Conservation (phyloP, 768 basidiomycete species). For the Calvatia gigantea region DNA sequence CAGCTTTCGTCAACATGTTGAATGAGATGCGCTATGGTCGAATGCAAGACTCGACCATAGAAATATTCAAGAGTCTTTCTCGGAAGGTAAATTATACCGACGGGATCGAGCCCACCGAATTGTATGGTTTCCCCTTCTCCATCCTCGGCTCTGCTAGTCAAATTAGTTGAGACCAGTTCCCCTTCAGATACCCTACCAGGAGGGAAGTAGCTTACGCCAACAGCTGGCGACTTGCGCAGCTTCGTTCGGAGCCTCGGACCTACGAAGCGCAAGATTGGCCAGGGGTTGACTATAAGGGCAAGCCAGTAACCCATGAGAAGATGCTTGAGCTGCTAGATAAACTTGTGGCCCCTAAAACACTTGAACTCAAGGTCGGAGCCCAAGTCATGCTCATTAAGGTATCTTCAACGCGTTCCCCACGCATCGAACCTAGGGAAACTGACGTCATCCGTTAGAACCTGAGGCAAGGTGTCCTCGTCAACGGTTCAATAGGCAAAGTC, state of each 20-base stretch:
- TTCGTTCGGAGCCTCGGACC: constrained; percentile 32
- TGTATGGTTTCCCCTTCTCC: constrained; percentile 40
- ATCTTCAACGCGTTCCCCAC: not conserved
- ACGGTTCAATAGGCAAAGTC: constrained; percentile 65
- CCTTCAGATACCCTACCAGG: constrained; percentile 61
- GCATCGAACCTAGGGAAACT: not conserved
- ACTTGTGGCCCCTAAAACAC: constrained; percentile 51
- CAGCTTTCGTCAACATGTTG: constrained; percentile 79
- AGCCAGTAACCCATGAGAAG: constrained; percentile 28
- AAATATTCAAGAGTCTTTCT: constrained; percentile 52
- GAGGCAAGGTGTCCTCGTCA: constrained; percentile 64
- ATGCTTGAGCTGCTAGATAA: constrained; percentile 48
- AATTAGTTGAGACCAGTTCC: not conserved
- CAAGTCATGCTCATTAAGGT: constrained; percentile 87
- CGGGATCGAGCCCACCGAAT: constrained; percentile 76
- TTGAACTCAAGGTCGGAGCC: constrained; percentile 63
- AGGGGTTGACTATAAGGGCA: constrained; percentile 42
- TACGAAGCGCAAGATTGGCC: constrained; percentile 45
- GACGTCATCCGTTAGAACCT: constrained; percentile 49
- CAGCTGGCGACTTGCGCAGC: constrained; percentile 38
- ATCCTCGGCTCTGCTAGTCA: not conserved
- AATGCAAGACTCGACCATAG: constrained; percentile 39
- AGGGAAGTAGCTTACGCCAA: constrained; percentile 75
- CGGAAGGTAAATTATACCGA: constrained; percentile 62
- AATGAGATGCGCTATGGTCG: constrained; percentile 83